Base-by-base conservation (phyloP, 1,139 yeast species). In the Pichia sp. region DNA sequence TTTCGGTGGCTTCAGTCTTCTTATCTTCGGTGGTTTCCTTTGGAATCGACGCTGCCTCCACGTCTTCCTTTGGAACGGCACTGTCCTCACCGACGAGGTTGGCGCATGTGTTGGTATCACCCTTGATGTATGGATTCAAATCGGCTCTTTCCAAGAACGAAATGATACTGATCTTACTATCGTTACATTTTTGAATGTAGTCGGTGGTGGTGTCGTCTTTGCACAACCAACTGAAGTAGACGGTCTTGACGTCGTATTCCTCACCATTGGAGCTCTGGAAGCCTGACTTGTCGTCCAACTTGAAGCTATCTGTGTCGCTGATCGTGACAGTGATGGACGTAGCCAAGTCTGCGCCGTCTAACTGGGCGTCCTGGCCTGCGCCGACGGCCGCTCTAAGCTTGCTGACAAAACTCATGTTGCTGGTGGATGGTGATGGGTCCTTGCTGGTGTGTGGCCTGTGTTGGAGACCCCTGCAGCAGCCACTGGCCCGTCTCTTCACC, bases 101-200 rank as follows among this genome's bases (percentile, higher is more conserved):
- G 10, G 7, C 27, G 10, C 27, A 24, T 24, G 27, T 24, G 27
- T 7, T 81, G 8, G 79, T 71, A 28, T 80, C 74, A 4, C 96
- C 96, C 52, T 76, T 76, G 50, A 91, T 73, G 91, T 94, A 90
- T 19, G 89, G 78, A 44, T 83, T 74, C 54, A 93, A 75, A 61
- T 91, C 96, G 4, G 91, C 83, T 67, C 95, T 83, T 56, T 89
- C 96, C 65, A 88, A 70, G 62, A 93, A 91, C 53, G 89, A 83
- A 65, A 94, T 79, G 56, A 88, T 88, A 4, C 80, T 73, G 35
- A 91, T 75, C 4, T 79, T 77, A 44, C 76, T 70, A 46, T 77
- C 78, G 54, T 81, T 82, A 57, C 96, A 87, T 44, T 78, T 83
- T 21, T 82, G 77, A 54, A 89, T 78, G 62, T 93, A 91, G 50